Conservation (phyloP, 805 yeast species). For the Yarrowia sp. region DNA sequence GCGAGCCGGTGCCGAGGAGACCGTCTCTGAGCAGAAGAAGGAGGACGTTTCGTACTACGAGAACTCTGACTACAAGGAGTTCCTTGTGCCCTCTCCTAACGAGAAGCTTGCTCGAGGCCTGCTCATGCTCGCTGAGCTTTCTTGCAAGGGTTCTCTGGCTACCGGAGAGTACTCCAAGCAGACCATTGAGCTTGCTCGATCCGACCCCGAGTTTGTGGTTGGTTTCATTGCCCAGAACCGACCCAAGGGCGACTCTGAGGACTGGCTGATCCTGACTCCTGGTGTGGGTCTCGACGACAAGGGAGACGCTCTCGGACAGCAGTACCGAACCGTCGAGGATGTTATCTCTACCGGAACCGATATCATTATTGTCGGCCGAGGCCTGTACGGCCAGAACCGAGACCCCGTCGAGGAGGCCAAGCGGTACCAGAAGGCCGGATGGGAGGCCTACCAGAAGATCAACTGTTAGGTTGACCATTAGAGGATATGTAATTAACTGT, state of each 20-base stretch:
- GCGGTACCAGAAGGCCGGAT: constrained; percentile 91
- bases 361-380: constrained; percentile 97
- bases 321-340: constrained; percentile 88
- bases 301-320: constrained; percentile 96
- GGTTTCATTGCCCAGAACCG: constrained; percentile 95
- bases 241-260: constrained; percentile 79
- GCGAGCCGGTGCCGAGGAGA: constrained; percentile 73
- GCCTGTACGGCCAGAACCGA: constrained; percentile 91
- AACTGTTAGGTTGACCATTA: constrained; percentile 1
- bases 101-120: constrained; percentile 64
- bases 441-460: constrained; percentile 74
- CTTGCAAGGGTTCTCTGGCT: constrained; percentile 93
- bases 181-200: constrained; percentile 88
- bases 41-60: constrained; percentile 12
- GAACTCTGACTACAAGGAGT: constrained; percentile 14
- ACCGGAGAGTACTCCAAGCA: constrained; percentile 86
- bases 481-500: not conserved
- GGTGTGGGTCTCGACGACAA: constrained; percentile 98
- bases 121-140: constrained; percentile 92
- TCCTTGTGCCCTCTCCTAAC: constrained; percentile 20
- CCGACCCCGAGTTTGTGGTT: constrained; percentile 87
- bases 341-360: constrained; percentile 89
- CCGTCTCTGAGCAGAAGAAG: constrained; percentile 58
- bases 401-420: constrained; percentile 87
- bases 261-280: constrained; percentile 97